Evolutionary conservation across 208 protist genomes (phyloP).

Genomic region (Acanthamoeba quina): DNA sequence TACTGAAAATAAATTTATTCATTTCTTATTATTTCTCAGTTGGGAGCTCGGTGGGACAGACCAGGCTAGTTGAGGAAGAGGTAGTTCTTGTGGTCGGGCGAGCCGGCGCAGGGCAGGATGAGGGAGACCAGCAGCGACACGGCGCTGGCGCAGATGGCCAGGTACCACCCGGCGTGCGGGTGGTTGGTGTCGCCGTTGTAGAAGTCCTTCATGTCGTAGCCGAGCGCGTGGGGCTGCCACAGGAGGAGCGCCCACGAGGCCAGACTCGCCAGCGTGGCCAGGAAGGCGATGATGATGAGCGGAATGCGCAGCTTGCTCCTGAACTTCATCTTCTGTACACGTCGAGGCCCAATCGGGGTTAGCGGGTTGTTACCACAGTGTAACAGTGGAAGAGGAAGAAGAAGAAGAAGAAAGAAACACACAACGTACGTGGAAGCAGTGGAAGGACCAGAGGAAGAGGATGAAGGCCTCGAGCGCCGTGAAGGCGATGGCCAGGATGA

Average conservation of each 20-base stretch:
- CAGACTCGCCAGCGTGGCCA: background rate
- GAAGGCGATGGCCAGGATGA: background rate
- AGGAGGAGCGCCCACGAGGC: background rate
- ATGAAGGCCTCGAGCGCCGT: background rate
- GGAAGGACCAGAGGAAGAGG: slow-evolving; percentile 1
- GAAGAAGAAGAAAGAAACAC: background rate
- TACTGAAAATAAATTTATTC: too few relatives aligned
- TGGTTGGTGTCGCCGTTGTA: background rate
- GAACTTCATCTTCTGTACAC: background rate
- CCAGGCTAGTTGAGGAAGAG: too few relatives aligned
- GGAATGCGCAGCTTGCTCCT: slow-evolving; percentile 21
- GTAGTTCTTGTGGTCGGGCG: background rate
- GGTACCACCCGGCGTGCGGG: background rate
- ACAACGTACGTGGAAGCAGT: slow-evolving; percentile 1
- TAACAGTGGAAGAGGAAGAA: too few relatives aligned
- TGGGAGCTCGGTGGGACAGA: accelerated
- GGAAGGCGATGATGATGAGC: background rate
- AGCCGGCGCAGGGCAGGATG: background rate
- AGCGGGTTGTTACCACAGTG: background rate
- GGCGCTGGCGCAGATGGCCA: background rate
- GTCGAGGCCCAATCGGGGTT: too few relatives aligned
- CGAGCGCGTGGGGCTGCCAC: background rate
- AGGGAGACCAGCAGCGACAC: background rate
- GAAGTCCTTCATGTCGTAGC: background rate
- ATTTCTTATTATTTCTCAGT: too few relatives aligned